phyloP scores from a whole-genome alignment of 208 protist species.

The Blastocrithidia nonstop region DNA sequence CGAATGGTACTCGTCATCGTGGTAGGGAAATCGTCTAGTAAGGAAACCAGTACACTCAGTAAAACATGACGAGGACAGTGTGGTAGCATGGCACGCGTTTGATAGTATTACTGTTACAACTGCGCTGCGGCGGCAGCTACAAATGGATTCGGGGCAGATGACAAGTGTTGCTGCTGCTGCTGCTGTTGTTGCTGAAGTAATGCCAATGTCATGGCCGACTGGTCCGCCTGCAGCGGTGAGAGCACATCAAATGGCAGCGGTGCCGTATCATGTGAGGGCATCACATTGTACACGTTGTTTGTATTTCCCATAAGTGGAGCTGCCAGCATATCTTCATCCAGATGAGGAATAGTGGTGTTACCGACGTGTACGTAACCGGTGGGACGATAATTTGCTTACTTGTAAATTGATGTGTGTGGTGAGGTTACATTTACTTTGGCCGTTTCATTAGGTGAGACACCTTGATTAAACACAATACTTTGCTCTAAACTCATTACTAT shows the following conservation, averaged over 20 bases:
- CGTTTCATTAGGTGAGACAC: background rate
- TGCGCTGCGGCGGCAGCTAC: constrained; percentile 21
- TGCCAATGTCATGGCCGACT: background rate
- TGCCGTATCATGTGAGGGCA: background rate
- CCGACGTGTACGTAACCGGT: background rate
- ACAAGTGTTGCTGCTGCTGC: constrained; percentile 3
- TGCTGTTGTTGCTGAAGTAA: constrained; percentile 4
- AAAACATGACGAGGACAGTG: constrained; percentile 38
- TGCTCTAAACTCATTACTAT: background rate
- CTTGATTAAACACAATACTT: background rate
- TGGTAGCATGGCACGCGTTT: constrained; percentile 34
- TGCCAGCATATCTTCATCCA: constrained; percentile 36
- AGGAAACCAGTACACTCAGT: constrained; percentile 36
- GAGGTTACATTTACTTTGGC: background rate
- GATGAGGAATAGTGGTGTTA: constrained; percentile 8
- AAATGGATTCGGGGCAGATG: constrained; percentile 37
- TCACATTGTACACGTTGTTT: too few species aligned
- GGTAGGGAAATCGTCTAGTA: constrained; percentile 58
- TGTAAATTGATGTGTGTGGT: too few species aligned
- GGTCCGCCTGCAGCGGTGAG: constrained; percentile 3
- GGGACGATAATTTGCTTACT: constrained; percentile 4
- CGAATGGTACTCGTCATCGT: constrained; percentile 27
- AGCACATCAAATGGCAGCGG: background rate
- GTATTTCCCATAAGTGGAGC: too few species aligned
- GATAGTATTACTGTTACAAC: constrained; percentile 44